These are phyloP conservation scores for Erodium texanum DNA, from an alignment of 441 rosid species.

Conservation along the genomic window DNA sequence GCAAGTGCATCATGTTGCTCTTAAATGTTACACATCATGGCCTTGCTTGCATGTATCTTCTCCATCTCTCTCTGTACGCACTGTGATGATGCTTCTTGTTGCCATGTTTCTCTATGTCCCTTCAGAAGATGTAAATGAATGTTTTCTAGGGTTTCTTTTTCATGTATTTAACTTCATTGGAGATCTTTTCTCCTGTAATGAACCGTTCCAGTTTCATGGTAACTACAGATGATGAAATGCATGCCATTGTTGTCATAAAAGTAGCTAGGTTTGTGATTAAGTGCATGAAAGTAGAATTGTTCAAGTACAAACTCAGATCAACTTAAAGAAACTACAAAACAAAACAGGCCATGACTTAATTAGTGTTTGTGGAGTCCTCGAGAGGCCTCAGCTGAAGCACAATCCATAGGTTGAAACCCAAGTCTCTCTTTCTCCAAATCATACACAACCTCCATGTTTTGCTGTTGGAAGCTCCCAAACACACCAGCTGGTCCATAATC, in stretches of 20 bases:
- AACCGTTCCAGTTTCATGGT: too few relatives aligned
- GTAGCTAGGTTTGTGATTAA: too few relatives aligned
- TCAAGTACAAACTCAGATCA: too few relatives aligned
- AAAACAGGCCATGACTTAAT: too few relatives aligned
- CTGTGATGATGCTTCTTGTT: background rate
- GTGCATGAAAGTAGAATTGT: too few relatives aligned
- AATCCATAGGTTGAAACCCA: conserved; percentile 69
- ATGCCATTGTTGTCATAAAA: too few relatives aligned
- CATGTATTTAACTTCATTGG: background rate
- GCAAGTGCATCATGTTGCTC: conserved; percentile 73
- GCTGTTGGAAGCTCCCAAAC: conserved; percentile 81
- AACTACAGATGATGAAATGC: too few relatives aligned
- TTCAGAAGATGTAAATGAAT: background rate
- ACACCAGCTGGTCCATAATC: conserved; percentile 68
- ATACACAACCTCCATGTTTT: conserved; percentile 62
- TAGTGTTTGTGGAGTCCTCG: conserved; percentile 37
- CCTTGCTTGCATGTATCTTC: conserved; percentile 20
- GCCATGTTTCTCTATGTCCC: background rate
- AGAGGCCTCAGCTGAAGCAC: conserved; percentile 48
- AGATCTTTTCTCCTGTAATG: background rate
- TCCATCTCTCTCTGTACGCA: conserved; percentile 15
- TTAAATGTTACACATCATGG: conserved; percentile 19
- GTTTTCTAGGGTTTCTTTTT: background rate
- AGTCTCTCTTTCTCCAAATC: conserved; percentile 67
- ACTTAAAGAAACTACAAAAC: too few relatives aligned